Base-by-base conservation (phyloP, 2,329 filamentous ascomycete genomes). In the Microdochium nivale region DNA sequence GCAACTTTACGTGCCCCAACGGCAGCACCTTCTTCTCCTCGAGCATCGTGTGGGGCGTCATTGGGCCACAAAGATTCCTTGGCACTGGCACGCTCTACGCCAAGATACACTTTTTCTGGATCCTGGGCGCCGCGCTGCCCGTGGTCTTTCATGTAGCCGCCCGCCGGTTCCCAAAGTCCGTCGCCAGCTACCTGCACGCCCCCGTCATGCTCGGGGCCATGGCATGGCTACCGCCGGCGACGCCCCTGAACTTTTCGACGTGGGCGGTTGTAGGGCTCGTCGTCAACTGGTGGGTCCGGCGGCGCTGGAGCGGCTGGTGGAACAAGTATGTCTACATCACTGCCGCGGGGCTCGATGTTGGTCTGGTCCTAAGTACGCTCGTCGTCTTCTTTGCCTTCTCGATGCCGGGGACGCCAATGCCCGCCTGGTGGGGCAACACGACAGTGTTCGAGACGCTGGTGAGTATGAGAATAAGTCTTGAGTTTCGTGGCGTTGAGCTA, bases 291-390 rank as follows among this genome's bases (percentile, higher is more conserved):
- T 70, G 66, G 49, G 79, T 84, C 54, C 72, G 74, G 30, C 71
- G 73, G 56, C 69, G 70, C 43, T 80, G 69, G 60, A 66, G 69
- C n/a, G 79, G 75, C 0, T 84, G 81, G 81, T 85, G 81, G 81
- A 71, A 71, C 57, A 68, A 60, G 14, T 71, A 72, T 53, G 71
- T 70, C 54, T 72, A 71, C 54, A 60, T 70, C 49, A 71, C 69
- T 1, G 67, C 70, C 0, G 68, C 69, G 0, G 69, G 65, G 0
- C 58, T 72, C 25, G 70, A 73, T 27, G 66, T 65, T 1, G 70
- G 69, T 2, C 62, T 72, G 5, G 62, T 70, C 14, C 56, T 72
- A 16, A 64, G 62, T 14, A 71, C 68, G 1, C 66, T 67, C 25
- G 58, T 69, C 11, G 59, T 68, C 37, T 69, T 68, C 56, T 69